phyloP scores from a whole-genome alignment of 2,329 filamentous ascomycete species.

The Cytospora piceae region DNA sequence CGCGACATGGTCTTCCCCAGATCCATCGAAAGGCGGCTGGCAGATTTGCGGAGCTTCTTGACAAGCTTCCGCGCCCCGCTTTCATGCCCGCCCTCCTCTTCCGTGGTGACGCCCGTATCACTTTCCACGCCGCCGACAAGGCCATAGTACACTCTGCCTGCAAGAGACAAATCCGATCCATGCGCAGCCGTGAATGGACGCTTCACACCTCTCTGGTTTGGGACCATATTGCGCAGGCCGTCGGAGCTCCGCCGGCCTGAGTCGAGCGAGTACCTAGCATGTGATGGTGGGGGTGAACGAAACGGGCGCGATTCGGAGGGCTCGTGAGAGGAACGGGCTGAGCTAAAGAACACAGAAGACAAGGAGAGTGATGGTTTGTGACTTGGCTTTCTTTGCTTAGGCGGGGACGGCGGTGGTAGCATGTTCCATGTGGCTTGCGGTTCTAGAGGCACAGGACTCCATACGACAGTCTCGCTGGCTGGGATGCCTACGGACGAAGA shows the following conservation, averaged over 20 bases:
- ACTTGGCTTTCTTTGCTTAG: constrained; percentile 20
- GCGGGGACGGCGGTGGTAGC: constrained; percentile 20
- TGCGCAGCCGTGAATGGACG: constrained; percentile 27
- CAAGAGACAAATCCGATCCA: constrained; percentile 21
- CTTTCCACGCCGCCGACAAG: constrained; percentile 42
- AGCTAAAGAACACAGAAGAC: constrained; percentile 15
- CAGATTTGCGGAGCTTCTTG: constrained; percentile 59
- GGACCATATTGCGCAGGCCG: constrained; percentile 13
- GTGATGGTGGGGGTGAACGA: constrained; percentile 22
- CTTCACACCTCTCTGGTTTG: constrained; percentile 42
- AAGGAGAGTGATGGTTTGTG: constrained; percentile 23
- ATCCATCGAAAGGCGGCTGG: constrained; percentile 49
- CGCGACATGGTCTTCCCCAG: constrained; percentile 35
- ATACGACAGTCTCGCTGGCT: constrained; percentile 11
- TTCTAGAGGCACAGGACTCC: not conserved
- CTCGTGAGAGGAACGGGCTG: constrained; percentile 8
- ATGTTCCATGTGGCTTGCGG: constrained; percentile 14
- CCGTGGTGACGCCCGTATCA: constrained; percentile 37
- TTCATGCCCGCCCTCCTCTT: constrained; percentile 29
- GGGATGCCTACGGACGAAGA: constrained; percentile 2
- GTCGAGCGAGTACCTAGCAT: constrained; percentile 26
- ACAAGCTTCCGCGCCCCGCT: constrained; percentile 42
- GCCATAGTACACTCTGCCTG: constrained; percentile 42
- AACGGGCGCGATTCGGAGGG: constrained; percentile 9
- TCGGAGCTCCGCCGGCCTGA: constrained; percentile 23